Evolutionary conservation across 768 basidiomycete species (phyloP), one percentile per base, ranked within the genome.

Genomic region (Dendrothele bispora): DNA sequence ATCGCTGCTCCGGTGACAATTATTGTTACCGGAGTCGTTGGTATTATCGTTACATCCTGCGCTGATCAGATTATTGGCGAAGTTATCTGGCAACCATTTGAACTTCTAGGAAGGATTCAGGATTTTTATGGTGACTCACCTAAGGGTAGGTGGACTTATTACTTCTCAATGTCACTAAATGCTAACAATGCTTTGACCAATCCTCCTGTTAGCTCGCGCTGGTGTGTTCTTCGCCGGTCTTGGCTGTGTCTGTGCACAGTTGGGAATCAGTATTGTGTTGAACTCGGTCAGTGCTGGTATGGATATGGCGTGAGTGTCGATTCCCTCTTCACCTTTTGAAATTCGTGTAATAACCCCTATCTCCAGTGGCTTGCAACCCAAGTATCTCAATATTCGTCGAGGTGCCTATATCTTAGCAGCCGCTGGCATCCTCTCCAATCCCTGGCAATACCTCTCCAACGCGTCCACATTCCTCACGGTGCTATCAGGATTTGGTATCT

Each of bases 401-500:
- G 76, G 76, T 1, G 61, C 64, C 5, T 58, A 71, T 60, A 36
- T 78, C 26, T 67, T 70, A 2, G 20, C 75, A 35, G 48, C 74
- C 11, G 72, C 71, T 5, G 73, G 69, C 1, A 73, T 71, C 70
- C 60, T 62, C 7, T 64, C 64, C 36, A 57, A 55, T 24, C 71
- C 75, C n/a, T 77, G 74, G 74, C 64, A 73, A 56, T 69, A 75
- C 34, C 65, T 75, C 35, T 64, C 64, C 1, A 65, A 61, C 39
- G 62, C 65, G 3, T 54, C 55, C 11, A 59, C 61, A 5, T 71
- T 71, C 59, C 50, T 70, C 3, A 58, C 59, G 14, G 70, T 73
- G 53, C 62, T 73, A 52, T 55, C 57, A 25, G 70, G 69, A 0
- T 77, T 74, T 54, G 63, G 72, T 11, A 68, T 77, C 43, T 72